Evolutionary conservation across 495 filamentous ascomycete genomes (phyloP).

Genomic region (Penicillium turbatum): DNA sequence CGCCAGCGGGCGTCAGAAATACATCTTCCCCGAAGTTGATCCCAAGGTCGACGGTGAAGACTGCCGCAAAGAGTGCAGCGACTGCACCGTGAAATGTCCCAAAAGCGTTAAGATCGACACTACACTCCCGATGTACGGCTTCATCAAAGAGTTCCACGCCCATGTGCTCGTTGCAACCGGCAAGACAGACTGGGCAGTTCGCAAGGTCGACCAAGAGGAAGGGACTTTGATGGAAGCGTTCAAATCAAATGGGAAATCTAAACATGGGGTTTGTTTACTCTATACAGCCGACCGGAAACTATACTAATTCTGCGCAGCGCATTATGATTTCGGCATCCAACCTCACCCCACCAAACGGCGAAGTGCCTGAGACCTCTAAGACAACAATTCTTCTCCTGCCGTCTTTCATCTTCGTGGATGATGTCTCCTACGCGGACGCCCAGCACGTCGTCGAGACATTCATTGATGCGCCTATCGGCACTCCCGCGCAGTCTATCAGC

Average conservation of each 20-base stretch:
- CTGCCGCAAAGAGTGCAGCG: conserved; percentile 79
- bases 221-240: conserved; percentile 93
- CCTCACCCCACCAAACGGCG: conserved; percentile 55
- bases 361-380: background rate
- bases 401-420: conserved; percentile 77
- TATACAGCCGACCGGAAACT: background rate
- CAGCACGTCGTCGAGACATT: conserved; percentile 63
- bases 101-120: conserved; percentile 69
- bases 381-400: conserved; percentile 86
- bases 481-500: conserved; percentile 52
- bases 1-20: conserved; percentile 10
- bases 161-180: conserved; percentile 91
- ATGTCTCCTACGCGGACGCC: conserved; percentile 65
- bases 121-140: conserved; percentile 70
- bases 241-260: conserved; percentile 52
- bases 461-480: conserved; percentile 45
- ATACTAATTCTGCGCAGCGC: conserved; percentile 43
- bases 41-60: conserved; percentile 72
- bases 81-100: conserved; percentile 71
- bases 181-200: conserved; percentile 73
- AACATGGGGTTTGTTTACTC: conserved; percentile 57
- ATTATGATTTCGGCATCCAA: conserved; percentile 93
- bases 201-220: conserved; percentile 71
- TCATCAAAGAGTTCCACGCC: conserved; percentile 77
- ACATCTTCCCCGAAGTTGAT: conserved; percentile 53